Evolutionary conservation across 257 asterid species (phyloP), one percentile per base, ranked within the genome.

Genomic region (Henckelia pumila): DNA sequence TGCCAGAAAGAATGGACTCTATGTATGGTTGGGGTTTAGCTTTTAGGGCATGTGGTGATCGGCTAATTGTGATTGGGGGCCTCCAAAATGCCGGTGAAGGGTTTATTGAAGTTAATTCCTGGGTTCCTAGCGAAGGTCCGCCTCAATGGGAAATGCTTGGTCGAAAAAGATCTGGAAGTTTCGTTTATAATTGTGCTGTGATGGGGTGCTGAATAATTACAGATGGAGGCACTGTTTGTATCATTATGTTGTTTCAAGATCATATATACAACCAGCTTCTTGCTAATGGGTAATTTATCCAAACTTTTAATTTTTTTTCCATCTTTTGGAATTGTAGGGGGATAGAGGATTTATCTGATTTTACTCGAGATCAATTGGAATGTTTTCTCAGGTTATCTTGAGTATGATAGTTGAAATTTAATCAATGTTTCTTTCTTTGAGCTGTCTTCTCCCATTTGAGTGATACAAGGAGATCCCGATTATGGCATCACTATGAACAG

Each of bases 181-280:
- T 89, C 79, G 98, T 88, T 53, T 88, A 91, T 78, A 86, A 91
- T 73, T 89, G 98, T 63, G 96, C 97, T n/a, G 94, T 89, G 57
- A 91, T 89, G 96, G 94, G 97, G 25, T 91, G 95, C 84, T 91
- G 88, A 85, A 69, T 35, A 61, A 56, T 23, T 69, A 74, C 63
- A 35, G 1, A 33, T 10, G 56, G 60, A 33, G 70, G 66, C 68
- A 17, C 78, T 33, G 1, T 77, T 71, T 74, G 66, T 16, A 14
- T 32, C 61, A 9, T 19, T 17, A 23, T 14, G 50, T 68, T 66
- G 74, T 60, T 64, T 64, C 59, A 24, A 52, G 55, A 73, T 67
- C 67, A 71, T 71, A 74, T 47, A 70, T 64, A 66, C 74, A 44
- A 68, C 70, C 37, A 61, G 72, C 70, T 77, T 82, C 74, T 74